Percentiles rank a stretch among this genome's conserved stretches.
Evolutionary conservation across 169 alveolate species (phyloP).

Genomic region (Cryptosporidium andersoni): DNA sequence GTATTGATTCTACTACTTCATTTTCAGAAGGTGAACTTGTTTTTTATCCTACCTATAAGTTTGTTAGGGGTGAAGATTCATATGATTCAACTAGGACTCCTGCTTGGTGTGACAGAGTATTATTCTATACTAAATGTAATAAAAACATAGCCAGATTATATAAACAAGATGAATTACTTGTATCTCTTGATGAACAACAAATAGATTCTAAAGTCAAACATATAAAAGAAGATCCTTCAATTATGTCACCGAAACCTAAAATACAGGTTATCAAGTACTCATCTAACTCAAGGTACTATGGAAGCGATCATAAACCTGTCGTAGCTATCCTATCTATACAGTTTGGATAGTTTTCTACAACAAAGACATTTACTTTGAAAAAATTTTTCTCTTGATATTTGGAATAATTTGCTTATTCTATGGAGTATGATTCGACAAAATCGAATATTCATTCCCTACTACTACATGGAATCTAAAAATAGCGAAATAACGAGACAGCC

Average conservation of each 20-base stretch:
- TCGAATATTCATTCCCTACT: no score
- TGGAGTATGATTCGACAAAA: no score
- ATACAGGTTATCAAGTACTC: conserved; percentile 67
- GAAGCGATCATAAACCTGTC: conserved; percentile 85
- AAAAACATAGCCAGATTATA: background rate
- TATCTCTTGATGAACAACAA: background rate
- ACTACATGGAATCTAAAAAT: no score
- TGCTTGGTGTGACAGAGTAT: conserved; percentile 91
- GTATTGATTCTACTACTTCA: conserved; percentile 71
- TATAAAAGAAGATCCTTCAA: background rate
- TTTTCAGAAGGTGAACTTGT: conserved; percentile 84
- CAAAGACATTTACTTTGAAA: no score
- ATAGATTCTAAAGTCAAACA: background rate
- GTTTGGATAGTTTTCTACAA: background rate
- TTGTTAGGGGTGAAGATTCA: conserved; percentile 80
- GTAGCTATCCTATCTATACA: conserved; percentile 74
- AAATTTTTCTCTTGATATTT: no score
- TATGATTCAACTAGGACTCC: conserved; percentile 91
- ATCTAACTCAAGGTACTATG: conserved; percentile 77
- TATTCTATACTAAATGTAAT: conserved; percentile 3
- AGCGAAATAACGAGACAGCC: no score
- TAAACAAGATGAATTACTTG: background rate
- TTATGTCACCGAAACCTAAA: background rate
- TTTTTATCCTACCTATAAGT: conserved; percentile 92
- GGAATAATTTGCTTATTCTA: no score